A percentile compares a stretch with the other conserved stretches of the same genome.
These are phyloP conservation scores for Lentinula sp. DNA, from an alignment of 768 basidiomycete genomes.

Conservation along the genomic window DNA sequence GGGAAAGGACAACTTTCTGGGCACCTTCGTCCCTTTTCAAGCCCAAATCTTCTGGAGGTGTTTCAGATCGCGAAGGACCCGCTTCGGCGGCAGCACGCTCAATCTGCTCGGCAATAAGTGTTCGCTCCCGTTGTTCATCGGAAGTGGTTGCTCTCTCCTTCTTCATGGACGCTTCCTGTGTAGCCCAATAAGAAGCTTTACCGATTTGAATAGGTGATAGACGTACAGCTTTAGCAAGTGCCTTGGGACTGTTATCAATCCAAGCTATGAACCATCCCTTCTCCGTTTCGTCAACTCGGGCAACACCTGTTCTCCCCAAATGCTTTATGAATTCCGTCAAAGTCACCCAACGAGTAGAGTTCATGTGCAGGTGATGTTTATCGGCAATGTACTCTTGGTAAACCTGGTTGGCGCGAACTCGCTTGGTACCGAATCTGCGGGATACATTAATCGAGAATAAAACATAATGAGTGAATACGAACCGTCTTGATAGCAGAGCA, in stretches of 20 bases:
- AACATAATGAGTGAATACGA: conserved; percentile 15
- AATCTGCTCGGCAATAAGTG: conserved; percentile 89
- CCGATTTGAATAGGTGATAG: background rate
- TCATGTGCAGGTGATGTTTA: conserved; percentile 96
- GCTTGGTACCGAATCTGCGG: conserved; percentile 83
- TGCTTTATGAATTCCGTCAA: conserved; percentile 93
- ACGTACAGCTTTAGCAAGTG: conserved; percentile 81
- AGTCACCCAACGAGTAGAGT: conserved; percentile 95
- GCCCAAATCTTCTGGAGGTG: conserved; percentile 46
- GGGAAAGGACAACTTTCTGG: conserved; percentile 72
- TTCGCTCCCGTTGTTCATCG: conserved; percentile 91
- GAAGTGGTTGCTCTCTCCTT: conserved; percentile 88
- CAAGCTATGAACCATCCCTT: conserved; percentile 97
- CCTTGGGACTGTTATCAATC: conserved; percentile 96
- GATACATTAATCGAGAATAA: conserved; percentile 2
- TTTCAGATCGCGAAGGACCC: conserved; percentile 25
- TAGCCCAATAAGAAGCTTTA: conserved; percentile 7
- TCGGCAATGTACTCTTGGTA: conserved; percentile 98
- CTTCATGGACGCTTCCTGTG: conserved; percentile 78
- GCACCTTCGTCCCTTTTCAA: conserved; percentile 66
- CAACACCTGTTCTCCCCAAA: conserved; percentile 79
- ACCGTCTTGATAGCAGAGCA: conserved; percentile 81
- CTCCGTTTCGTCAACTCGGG: conserved; percentile 95
- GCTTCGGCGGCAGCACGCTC: conserved; percentile 66
- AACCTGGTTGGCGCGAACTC: conserved; percentile 89